Base-by-base conservation (phyloP, 2,329 filamentous ascomycete species). In the Fusarium citri region DNA sequence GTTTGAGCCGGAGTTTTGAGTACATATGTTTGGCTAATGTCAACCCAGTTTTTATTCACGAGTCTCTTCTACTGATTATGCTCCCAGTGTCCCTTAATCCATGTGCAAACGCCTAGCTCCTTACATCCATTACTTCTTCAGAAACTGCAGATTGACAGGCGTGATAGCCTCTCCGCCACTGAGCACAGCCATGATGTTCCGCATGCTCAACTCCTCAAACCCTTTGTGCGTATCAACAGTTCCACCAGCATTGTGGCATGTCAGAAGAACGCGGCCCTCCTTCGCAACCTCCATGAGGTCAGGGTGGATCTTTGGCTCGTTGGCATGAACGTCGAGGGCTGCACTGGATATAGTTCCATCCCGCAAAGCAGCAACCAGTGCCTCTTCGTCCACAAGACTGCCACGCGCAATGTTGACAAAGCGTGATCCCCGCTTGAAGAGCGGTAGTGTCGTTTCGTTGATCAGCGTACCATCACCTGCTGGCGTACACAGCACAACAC, bases 401-500 rank as follows among this genome's bases (percentile, higher is more conserved):
- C 90, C 90, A 12, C 90, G 81, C 9, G 90, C 89, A 30, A 92
- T 85, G 72, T 92, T 92, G 34, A 92, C 87, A 45, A 92, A 83
- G 0, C 89, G 80, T 5, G 84, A 80, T 1, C 88, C 89, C 2
- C 71, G 79, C 70, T 86, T 87, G 74, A 91, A 86, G 55, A 80
- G 79, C 0, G 69, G 69, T 14, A 92, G 80, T 23, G 84, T 80
- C 11, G 80, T 76, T 0, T 76, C 74, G 6, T 83, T 83, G 54
- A 92, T 82, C 6, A 91, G 70, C 1, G 82, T 80, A 2, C 71
- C 80, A 78, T 72, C 49, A 0, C 78, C 80, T 3, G 83, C 82
- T 0, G 90, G 89, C 6, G 88, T 86, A 64, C 89, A 89, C 4
- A 92, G 79, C 0, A 92, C 80, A 1, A 89, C 84, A 69, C 89